These are phyloP conservation scores for Penicillium ucsense DNA, from an alignment of 495 filamentous ascomycete species.

Conservation along the genomic window DNA sequence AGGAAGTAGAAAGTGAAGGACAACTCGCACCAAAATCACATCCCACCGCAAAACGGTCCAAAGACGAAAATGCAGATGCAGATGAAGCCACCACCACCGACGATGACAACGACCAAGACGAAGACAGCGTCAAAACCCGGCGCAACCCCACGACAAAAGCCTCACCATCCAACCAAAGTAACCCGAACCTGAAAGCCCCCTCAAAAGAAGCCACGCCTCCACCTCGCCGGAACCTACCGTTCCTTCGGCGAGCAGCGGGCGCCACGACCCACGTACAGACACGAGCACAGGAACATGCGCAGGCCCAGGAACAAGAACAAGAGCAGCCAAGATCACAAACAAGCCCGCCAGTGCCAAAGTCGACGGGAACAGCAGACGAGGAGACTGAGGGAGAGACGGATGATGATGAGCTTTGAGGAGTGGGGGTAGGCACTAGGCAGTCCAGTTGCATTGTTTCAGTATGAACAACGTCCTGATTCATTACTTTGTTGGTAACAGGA, in stretches of 20 bases:
- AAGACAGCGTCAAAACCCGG: too few relatives aligned
- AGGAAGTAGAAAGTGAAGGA: too few relatives aligned
- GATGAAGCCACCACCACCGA: slow-evolving; percentile 24
- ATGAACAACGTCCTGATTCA: too few relatives aligned
- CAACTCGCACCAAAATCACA: too few relatives aligned
- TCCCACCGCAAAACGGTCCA: too few relatives aligned
- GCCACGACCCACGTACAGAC: not conserved
- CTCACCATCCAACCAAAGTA: not conserved
- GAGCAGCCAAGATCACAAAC: too few relatives aligned
- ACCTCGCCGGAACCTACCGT: slow-evolving; percentile 33
- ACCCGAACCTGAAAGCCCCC: slow-evolving; percentile 1
- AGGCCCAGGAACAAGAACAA: not conserved
- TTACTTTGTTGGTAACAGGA: too few relatives aligned
- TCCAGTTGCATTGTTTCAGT: too few relatives aligned
- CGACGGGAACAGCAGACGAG: slow-evolving; percentile 9
- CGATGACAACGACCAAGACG: slow-evolving; percentile 5
- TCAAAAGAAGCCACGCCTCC: slow-evolving; percentile 14
- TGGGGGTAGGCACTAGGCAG: not conserved
- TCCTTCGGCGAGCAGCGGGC: slow-evolving; percentile 12
- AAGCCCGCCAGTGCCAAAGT: too few relatives aligned
- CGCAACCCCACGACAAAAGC: not conserved
- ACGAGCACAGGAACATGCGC: not conserved
- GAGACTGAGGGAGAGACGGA: slow-evolving; percentile 40
- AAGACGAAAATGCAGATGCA: too few relatives aligned
- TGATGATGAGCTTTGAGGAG: slow-evolving; percentile 41